Base-by-base conservation (phyloP, 2,329 filamentous ascomycete genomes). In the Scleromitrula shiraiana region DNA sequence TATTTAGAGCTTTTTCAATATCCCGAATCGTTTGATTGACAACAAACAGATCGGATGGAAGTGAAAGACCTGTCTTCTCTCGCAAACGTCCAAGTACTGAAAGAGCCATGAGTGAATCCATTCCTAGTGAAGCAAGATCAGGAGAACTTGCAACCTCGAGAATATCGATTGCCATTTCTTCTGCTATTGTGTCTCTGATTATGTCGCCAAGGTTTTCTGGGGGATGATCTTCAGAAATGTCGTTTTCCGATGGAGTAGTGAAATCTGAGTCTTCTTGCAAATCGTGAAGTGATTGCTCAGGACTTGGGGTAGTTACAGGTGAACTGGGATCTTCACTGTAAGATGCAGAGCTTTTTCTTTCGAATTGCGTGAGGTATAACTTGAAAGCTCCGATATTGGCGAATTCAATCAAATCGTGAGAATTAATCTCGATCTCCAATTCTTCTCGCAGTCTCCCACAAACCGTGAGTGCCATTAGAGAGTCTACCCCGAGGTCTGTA, bases 151-250 rank as follows among this genome's bases (percentile, higher is more conserved):
- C 63, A 24, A 80, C 70, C 56, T 86, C 82, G 24, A 80, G 77
- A 9, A 83, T 69, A 20, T 82, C 77, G n/a, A 86, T 78, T 49
- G 80, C 80, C 75, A 86, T 85, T 64, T 87, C 83, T 30, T 75
- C 71, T n/a, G 82, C 78, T 53, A 87, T 80, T 48, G 82, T 84
- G 46, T 76, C 74, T 63, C 83, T 79, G 39, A 85, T 73, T 56
- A 75, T 63, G 61, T 70, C 59, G 67, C 73, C 67, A 30, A 76
- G 59, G 60, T 72, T 68, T 54, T 70, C 64, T 14, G 67, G 62
- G 57, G 76, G 75, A 44, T 68, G 61, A 0, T 69, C 69, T 41
- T 73, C 74, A 42, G 67, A 71, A 14, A 75, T 69, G 54, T 73
- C 77, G 49, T 74, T 70, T 49, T 77, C 75, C 15, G 69, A 64